Conservation (phyloP, 129 eudicot genomes). For the Gnaphalium uliginosum region DNA sequence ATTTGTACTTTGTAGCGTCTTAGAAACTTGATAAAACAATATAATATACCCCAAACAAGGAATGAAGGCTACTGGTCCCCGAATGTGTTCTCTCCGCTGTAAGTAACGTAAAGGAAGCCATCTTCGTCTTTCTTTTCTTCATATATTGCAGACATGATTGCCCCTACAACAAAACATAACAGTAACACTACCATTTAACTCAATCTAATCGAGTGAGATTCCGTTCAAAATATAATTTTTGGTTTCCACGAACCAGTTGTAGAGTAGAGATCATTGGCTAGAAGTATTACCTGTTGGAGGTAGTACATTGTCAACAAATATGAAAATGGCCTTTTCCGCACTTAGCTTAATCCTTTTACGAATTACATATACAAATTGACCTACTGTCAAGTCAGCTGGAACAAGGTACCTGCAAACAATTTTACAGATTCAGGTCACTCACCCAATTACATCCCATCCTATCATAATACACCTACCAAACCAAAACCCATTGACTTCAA, state of each 20-base stretch:
- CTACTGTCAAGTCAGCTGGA: slow-evolving; percentile 93
- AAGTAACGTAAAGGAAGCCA: slow-evolving; percentile 70
- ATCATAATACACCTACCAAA: no score
- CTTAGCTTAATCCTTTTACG: slow-evolving; percentile 90
- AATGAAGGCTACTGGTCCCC: slow-evolving; percentile 27
- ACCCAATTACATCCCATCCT: no score
- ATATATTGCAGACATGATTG: slow-evolving; percentile 67
- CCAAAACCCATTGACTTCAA: no score
- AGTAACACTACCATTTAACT: no score
- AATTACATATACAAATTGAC: slow-evolving; percentile 88
- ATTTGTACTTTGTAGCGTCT: no score
- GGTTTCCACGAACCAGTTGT: no score
- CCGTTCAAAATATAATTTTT: no score
- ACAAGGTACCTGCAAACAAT: slow-evolving; percentile 68
- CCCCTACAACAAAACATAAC: slow-evolving; percentile 37
- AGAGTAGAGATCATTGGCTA: no score
- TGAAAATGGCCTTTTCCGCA: slow-evolving; percentile 91
- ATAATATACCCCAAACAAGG: no score
- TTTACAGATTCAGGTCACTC: no score
- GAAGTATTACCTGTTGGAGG: slow-evolving; percentile 80
- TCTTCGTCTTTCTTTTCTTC: slow-evolving; percentile 77
- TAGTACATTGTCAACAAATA: slow-evolving; percentile 72
- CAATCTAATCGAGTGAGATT: no score
- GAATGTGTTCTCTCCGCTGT: slow-evolving; percentile 66
- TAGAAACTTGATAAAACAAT: no score